Evolutionary conservation across 148 eudicot species (phyloP).

Genomic region (Chenopodium quinoa): DNA sequence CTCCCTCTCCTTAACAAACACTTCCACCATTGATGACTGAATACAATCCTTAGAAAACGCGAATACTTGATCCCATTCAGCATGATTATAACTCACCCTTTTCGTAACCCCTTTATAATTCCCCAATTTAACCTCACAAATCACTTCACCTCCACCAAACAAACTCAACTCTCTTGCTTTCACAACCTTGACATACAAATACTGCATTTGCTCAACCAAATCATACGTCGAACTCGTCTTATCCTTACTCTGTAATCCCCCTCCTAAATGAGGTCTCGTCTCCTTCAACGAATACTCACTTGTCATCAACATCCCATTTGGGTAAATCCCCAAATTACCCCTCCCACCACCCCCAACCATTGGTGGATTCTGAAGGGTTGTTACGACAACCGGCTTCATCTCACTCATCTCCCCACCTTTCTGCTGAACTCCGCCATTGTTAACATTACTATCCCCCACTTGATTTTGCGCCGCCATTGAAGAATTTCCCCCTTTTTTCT

Average conservation of each 20-base stretch:
- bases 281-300: constrained; percentile 71
- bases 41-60: constrained; percentile 87
- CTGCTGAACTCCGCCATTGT: constrained; percentile 4
- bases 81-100: constrained; percentile 46
- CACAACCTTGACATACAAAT: constrained; percentile 78
- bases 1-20: constrained; percentile 71
- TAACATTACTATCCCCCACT: too few species aligned
- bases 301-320: constrained; percentile 22
- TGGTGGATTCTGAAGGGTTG: constrained; percentile 46
- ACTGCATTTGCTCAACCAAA: constrained; percentile 94
- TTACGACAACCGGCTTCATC: constrained; percentile 71
- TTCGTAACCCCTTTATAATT: constrained; percentile 82
- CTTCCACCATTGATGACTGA: constrained; percentile 76
- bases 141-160: constrained; percentile 51
- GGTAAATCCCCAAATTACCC: constrained; percentile 42
- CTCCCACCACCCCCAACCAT: constrained; percentile 31
- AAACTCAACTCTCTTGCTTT: constrained; percentile 57
- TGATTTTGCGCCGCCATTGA: constrained; percentile 35
- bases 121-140: constrained; percentile 84
- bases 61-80: constrained; percentile 87
- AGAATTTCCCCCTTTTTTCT: constrained; percentile 45
- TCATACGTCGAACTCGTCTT: constrained; percentile 84
- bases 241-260: constrained; percentile 56
- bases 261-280: constrained; percentile 83
- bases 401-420: constrained; percentile 48